Base-by-base conservation (phyloP, 1,139 yeast genomes). In the Taphrina pruni region DNA sequence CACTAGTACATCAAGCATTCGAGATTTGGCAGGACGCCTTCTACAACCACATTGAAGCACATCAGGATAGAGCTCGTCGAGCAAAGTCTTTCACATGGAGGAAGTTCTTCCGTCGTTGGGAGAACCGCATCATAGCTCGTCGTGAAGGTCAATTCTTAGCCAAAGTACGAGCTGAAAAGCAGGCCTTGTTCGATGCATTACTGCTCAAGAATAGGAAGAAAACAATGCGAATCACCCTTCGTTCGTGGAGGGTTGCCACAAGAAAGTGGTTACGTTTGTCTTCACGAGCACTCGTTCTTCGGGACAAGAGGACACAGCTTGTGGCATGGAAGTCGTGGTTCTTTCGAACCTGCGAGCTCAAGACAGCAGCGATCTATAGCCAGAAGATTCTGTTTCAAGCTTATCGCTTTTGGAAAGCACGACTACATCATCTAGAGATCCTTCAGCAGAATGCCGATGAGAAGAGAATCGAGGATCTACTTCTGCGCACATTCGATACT, bases 261-360 rank as follows among this genome's bases (percentile, higher is more conserved):
- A 9, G 43, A 11, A 54, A 35, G 26, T 54, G 58, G 58, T 43
- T n/a, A 35, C 41, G 58, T 20, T 17, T 54, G 26, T 35, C 58
- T 17, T 20, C 48, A 1, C 26, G 45, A 45, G 62, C 62, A 2
- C 54, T 58, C 12, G n/a, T 58, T 7, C 43, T 58, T 14, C 62
- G 62, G 7, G 54, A 58, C 54, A 58, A 58, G n/a, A 21, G 54
- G 9, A 58, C 62, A 8, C 62, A 58, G 62, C 32, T 58, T 11
- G 54, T 58, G 32, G 54, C 45, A 6, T 58, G 62, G 62, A 43
- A 39, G 36, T 21, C 32, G 39, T 58, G 62, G 62, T 58, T 58
- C 54, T 58, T 58, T 54, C 26, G n/a, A 14, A 58, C 62, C 12
- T 58, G 62, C 32, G 62, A 58, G 35, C 32, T 58, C n/a, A 43